phyloP scores from a whole-genome alignment of 129 eudicot species.

The Dittrichia graveolens region DNA sequence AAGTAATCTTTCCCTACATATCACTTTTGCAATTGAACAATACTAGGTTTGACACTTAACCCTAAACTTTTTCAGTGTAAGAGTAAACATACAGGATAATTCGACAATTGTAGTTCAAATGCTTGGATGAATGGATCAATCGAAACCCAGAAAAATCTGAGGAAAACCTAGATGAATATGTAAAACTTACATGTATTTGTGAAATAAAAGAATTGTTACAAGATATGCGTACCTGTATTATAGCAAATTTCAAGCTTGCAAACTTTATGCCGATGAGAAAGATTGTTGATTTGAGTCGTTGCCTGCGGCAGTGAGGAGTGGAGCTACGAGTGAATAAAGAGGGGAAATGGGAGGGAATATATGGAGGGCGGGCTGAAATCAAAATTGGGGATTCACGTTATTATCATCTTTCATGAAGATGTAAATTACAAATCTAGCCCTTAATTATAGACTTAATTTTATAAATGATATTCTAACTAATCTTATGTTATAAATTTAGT shows the following conservation, averaged over 20 bases:
- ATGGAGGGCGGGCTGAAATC: constrained; percentile 16
- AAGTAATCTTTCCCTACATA: not conserved
- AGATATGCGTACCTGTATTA: constrained; percentile 8
- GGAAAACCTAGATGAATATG: constrained; percentile 16
- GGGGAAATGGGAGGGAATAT: constrained; percentile 24
- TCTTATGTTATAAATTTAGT: too few relatives aligned
- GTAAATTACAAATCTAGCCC: not conserved
- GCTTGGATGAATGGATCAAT: not conserved
- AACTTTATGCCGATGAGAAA: not conserved
- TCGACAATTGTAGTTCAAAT: not conserved
- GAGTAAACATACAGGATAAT: not conserved
- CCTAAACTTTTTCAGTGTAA: not conserved
- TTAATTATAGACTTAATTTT: not conserved
- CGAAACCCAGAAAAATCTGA: not conserved
- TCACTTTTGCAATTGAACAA: not conserved
- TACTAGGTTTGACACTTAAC: not conserved
- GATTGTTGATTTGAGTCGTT: not conserved
- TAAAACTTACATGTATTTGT: not conserved
- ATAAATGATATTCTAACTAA: too few relatives aligned
- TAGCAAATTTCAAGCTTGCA: not conserved
- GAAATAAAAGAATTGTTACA: not conserved
- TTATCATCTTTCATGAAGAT: not conserved
- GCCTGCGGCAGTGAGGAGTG: not conserved
- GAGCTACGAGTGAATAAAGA: constrained; percentile 16
- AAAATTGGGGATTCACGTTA: not conserved